Evolutionary conservation across 176 grass and related monocot genomes (phyloP).

Genomic region (Chloris gayana): DNA sequence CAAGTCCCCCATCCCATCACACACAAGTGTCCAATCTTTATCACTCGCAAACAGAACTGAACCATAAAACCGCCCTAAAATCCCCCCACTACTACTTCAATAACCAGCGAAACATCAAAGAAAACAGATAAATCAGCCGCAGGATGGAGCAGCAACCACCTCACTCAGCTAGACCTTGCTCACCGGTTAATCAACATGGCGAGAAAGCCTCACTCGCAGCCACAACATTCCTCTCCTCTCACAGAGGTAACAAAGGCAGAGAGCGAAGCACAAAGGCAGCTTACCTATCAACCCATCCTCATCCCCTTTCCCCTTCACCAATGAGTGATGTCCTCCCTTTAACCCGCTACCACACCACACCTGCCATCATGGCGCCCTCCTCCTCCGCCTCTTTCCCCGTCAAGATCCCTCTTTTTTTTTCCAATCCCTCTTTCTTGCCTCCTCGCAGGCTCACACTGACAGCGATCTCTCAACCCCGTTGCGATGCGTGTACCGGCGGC

Average conservation of each 20-base stretch:
- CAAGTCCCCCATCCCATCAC: not conserved
- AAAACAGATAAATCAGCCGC: not conserved
- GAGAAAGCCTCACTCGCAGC: not conserved
- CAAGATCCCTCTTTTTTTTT: slow-evolving; percentile 5
- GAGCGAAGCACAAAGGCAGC: slow-evolving; percentile 15
- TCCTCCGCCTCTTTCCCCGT: not conserved
- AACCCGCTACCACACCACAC: slow-evolving; percentile 32
- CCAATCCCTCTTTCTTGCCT: too few species aligned
- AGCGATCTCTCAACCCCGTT: not conserved
- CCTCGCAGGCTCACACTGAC: not conserved
- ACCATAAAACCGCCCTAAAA: not conserved
- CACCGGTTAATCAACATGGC: not conserved
- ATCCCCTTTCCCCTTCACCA: slow-evolving; percentile 28
- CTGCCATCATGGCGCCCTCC: slow-evolving; percentile 26
- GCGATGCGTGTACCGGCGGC: not conserved
- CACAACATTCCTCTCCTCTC: not conserved
- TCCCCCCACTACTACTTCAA: not conserved
- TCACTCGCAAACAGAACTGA: not conserved
- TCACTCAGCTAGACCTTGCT: not conserved
- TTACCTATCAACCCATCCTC: not conserved
- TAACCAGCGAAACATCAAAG: not conserved
- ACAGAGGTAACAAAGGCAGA: not conserved
- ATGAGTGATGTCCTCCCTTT: slow-evolving; percentile 46
- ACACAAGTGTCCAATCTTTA: not conserved
- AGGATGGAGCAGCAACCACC: slow-evolving; percentile 7